These are phyloP conservation scores for Paramecium pentaurelia DNA, from an alignment of 73 alveolate species.

Conservation along the genomic window DNA sequence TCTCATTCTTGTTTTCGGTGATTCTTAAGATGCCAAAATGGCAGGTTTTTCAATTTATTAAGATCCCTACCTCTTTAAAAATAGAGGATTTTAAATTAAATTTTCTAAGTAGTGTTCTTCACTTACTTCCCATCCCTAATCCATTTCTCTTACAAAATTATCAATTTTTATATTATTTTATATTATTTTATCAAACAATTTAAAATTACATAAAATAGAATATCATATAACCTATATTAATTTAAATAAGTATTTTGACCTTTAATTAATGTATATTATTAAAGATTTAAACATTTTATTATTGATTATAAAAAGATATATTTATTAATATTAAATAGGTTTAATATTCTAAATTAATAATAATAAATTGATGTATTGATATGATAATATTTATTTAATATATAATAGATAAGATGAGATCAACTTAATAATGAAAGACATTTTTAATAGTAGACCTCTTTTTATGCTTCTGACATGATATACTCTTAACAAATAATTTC, in stretches of 20 bases:
- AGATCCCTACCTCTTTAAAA: background rate
- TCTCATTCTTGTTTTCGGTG: constrained; percentile 1
- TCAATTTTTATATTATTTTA: background rate
- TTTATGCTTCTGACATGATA: background rate
- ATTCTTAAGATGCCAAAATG: background rate
- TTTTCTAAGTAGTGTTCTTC: constrained; percentile 19
- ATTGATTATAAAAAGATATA: background rate
- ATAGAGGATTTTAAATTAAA: background rate
- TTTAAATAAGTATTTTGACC: no score
- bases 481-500: background rate
- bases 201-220: background rate
- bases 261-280: background rate
- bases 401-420: background rate
- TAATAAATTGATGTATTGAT: background rate
- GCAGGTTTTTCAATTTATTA: background rate
- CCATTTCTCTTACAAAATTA: background rate
- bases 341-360: background rate
- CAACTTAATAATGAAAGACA: background rate
- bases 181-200: background rate
- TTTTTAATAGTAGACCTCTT: background rate
- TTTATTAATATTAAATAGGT: background rate
- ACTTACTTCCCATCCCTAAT: constrained; percentile 36
- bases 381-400: no score
- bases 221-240: background rate
- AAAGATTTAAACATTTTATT: background rate